Conservation (phyloP, 192 early-diverging fungal species). For the Geranomyces michiganensis region DNA sequence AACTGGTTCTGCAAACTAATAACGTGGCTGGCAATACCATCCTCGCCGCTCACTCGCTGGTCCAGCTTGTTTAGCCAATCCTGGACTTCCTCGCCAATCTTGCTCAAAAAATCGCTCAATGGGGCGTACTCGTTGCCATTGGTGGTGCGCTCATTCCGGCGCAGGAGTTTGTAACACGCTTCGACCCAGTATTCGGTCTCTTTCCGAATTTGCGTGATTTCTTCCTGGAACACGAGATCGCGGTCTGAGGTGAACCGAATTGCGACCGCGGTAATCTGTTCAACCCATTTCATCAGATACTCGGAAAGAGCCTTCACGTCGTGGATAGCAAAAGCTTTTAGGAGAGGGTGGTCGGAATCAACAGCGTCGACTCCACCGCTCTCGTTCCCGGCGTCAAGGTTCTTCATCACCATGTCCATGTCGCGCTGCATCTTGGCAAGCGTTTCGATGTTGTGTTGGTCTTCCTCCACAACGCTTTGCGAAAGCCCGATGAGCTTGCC, state of each 20-base stretch:
- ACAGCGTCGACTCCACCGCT: constrained; percentile 34
- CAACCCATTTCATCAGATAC: constrained; percentile 54
- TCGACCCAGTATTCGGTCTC: constrained; percentile 56
- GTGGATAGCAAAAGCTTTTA: constrained; percentile 52
- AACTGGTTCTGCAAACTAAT: constrained; percentile 63
- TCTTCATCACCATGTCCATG: constrained; percentile 56
- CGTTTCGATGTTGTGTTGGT: constrained; percentile 52
- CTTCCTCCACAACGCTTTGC: constrained; percentile 60
- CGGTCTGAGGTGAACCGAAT: constrained; percentile 57
- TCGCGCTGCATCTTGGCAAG: constrained; percentile 53
- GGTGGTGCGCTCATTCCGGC: constrained; percentile 52
- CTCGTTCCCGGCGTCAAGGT: constrained; percentile 34
- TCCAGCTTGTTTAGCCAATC: constrained; percentile 60
- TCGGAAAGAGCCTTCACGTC: constrained; percentile 50
- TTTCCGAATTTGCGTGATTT: constrained; percentile 46
- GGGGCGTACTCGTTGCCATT: constrained; percentile 53
- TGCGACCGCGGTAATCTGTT: constrained; percentile 48
- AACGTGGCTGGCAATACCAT: constrained; percentile 53
- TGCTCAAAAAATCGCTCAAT: constrained; percentile 44
- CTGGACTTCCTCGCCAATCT: constrained; percentile 48
- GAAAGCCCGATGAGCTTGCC: constrained; percentile 49
- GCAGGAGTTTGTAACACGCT: constrained; percentile 43
- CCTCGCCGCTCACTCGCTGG: constrained; percentile 54
- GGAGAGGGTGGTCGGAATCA: constrained; percentile 52
- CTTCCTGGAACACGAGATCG: constrained; percentile 53